Evolutionary conservation across 768 basidiomycete genomes (phyloP), one percentile per base, ranked within the genome.

Genomic region (Punctularia strigosozonata): DNA sequence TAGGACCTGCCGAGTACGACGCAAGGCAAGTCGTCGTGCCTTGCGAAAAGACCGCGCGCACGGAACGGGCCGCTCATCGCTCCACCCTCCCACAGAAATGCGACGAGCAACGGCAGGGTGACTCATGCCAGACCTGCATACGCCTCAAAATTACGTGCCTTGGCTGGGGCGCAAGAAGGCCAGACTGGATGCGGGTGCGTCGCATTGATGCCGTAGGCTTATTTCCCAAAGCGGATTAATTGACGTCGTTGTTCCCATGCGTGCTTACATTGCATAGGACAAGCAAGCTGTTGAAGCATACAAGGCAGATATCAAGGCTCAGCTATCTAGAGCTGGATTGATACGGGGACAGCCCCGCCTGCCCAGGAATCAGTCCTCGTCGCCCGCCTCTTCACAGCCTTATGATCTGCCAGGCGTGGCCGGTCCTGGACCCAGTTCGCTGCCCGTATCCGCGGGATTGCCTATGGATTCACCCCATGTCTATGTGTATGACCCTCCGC

Each of bases 121-220:
- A 83, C 57, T 80, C 84, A 2, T 89, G 85, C 60, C 69, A 73
- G 48, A 89, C 86, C 1, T 89, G 86, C 56, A 69, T 74, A 43
- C 80, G 86, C 37, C 66, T 89, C 25, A 79, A 77, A 35, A 84
- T 89, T 50, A 68, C 80, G 37, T 89, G 86, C 58, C 65, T 89
- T 4, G 86, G 86, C 10, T 89, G 86, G 86, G 86, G 86, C 3
- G 64, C 77, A 6, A 80, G 73, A 52, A 72, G 86, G 37, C 86
- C 85, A n/a, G 85, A 87, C 41, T 88, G 85, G 84, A 85, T 88
- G 83, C 63, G 83, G 48, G 84, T 88, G 47, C 50, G 73, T 65
- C 24, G 26, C 21, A n/a, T 31, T 42, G 8, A 24, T 31, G 19
- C 23, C 20, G n/a, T 15, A n/a, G n/a, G n/a, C n/a, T n/a, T n/a